Conservation (phyloP, 441 rosid species). For the Bruguiera hainesii region DNA sequence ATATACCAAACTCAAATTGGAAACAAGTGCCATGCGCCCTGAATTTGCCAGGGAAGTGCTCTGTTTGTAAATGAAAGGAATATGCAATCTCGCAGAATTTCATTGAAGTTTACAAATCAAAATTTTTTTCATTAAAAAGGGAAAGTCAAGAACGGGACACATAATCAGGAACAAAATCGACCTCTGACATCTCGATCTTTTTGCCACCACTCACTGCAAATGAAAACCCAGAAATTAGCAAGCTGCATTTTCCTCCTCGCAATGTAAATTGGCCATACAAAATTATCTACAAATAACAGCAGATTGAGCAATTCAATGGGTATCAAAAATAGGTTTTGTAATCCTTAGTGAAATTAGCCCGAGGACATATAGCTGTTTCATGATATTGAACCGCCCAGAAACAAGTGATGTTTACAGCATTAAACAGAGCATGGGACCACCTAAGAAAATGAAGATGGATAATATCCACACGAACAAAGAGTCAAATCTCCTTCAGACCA, state of each 20-base stretch:
- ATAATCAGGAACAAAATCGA: not conserved
- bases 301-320: not conserved
- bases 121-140: not conserved
- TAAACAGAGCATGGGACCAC: not conserved
- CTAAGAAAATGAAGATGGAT: no score
- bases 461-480: constrained; percentile 6
- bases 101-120: no score
- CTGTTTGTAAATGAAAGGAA: not conserved
- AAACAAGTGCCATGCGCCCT: not conserved
- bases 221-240: not conserved
- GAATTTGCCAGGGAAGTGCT: not conserved
- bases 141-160: not conserved
- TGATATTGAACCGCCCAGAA: not conserved
- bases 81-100: not conserved
- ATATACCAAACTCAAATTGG: not conserved
- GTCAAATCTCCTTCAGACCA: no score
- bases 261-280: not conserved
- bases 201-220: not conserved
- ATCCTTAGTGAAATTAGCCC: not conserved
- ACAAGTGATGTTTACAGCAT: not conserved
- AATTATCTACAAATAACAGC: constrained; percentile 1
- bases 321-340: no score
- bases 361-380: not conserved
- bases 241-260: not conserved
- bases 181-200: not conserved